Evolutionary conservation across 176 grass and related monocot species (phyloP).

Genomic region (Bolboschoenus planiculmis): DNA sequence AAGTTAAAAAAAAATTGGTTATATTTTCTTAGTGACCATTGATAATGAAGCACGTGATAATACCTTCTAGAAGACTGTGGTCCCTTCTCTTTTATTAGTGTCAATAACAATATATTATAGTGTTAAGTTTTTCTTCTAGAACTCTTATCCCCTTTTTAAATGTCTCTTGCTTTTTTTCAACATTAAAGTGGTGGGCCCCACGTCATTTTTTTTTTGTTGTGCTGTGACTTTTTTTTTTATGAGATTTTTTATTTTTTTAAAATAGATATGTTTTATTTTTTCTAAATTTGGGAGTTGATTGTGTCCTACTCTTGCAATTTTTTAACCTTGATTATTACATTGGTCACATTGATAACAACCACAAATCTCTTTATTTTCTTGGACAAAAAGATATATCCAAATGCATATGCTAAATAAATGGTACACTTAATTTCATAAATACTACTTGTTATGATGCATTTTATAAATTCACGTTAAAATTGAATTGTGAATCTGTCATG

Average conservation of each 20-base stretch:
- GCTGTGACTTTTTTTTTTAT: no score
- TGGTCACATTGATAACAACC: neutral
- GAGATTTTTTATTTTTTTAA: no score
- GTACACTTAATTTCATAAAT: neutral
- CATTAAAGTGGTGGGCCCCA: neutral
- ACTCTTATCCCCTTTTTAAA: neutral
- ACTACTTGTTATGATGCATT: no score
- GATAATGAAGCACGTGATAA: neutral
- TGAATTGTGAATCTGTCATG: neutral
- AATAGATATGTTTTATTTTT: neutral
- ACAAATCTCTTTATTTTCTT: neutral
- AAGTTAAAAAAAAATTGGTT: neutral
- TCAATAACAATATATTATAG: neutral
- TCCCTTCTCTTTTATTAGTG: neutral
- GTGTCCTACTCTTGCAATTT: neutral
- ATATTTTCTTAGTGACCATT: neutral
- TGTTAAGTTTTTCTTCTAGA: neutral
- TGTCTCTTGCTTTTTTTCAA: neutral
- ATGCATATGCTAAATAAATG: neutral
- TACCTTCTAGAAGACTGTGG: slow-evolving; percentile 5
- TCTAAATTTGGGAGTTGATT: neutral
- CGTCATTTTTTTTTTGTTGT: no score
- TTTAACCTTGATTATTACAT: neutral
- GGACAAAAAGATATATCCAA: neutral
- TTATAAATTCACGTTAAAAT: no score